Evolutionary conservation across 306 rosid genomes (phyloP).

Genomic region (Glycine latifolia): DNA sequence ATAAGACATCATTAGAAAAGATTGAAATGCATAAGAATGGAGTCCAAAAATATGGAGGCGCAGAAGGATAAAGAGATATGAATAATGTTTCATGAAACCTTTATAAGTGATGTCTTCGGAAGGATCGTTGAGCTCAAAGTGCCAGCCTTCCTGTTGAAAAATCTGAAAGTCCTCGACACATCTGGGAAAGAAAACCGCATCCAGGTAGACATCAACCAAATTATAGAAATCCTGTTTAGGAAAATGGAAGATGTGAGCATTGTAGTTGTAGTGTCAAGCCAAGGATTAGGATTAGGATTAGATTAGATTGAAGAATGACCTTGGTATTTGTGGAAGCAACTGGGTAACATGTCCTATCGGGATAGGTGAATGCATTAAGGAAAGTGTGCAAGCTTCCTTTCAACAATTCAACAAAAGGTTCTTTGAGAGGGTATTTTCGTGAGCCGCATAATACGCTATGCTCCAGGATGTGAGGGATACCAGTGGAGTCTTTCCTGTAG

Average conservation of each 20-base stretch:
- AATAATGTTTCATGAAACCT: conserved; percentile 56
- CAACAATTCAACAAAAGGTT: conserved; percentile 90
- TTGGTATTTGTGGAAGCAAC: conserved; percentile 95
- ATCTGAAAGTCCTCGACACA: conserved; percentile 86
- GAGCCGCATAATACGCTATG: conserved; percentile 98
- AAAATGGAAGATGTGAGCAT: conserved; percentile 34
- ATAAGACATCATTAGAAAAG: conserved; percentile 34
- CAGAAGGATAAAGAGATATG: background rate
- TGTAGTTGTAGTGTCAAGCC: conserved; percentile 7
- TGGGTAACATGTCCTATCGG: conserved; percentile 96
- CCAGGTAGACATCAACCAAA: conserved; percentile 93
- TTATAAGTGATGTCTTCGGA: conserved; percentile 87
- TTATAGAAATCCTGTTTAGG: conserved; percentile 87
- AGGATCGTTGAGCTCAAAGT: conserved; percentile 93
- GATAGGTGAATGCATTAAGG: conserved; percentile 96
- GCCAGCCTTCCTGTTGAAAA: conserved; percentile 99
- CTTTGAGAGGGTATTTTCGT: conserved; percentile 91
- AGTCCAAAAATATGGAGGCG: conserved; percentile 4
- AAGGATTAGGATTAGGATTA: background rate
- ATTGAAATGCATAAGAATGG: background rate
- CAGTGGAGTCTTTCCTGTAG: conserved; percentile 89
- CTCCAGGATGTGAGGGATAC: conserved; percentile 97
- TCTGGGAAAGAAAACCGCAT: conserved; percentile 96
- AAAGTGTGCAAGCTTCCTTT: conserved; percentile 95
- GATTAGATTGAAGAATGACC: conserved; percentile 52